A percentile compares a stretch with the other conserved stretches of the same genome.
Evolutionary conservation across 2,329 filamentous ascomycete genomes (phyloP).

Genomic region (Zopfia rhizophila): DNA sequence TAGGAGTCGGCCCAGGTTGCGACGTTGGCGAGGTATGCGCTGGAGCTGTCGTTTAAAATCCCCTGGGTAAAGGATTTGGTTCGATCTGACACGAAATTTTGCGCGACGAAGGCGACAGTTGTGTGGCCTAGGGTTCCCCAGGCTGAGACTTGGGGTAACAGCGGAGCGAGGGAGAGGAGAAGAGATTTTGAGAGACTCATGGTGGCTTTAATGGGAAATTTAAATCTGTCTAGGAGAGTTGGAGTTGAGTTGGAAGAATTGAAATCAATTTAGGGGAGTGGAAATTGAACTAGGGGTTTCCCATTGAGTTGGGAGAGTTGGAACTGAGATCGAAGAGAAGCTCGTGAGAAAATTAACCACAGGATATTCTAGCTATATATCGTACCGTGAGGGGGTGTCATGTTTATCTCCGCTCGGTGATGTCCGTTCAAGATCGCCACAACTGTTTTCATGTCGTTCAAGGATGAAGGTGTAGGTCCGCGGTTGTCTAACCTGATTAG

Average conservation of each 20-base stretch:
- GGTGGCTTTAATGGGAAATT: too few species aligned
- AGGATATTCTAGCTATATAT: too few species aligned
- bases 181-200: conserved; percentile 38
- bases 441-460: conserved; percentile 14
- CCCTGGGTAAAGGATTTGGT: conserved; percentile 57
- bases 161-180: conserved; percentile 36
- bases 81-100: conserved; percentile 56
- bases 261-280: too few species aligned
- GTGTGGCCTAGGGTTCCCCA: conserved; percentile 67
- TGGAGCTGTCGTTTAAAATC: conserved; percentile 56
- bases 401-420: conserved; percentile 32
- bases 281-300: too few species aligned
- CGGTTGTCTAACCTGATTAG: conserved; percentile 35
- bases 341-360: background rate
- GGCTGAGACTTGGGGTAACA: conserved; percentile 44
- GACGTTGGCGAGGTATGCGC: conserved; percentile 61
- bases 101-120: conserved; percentile 65
- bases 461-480: conserved; percentile 30
- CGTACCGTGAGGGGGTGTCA: background rate
- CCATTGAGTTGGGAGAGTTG: background rate
- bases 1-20: conserved; percentile 66
- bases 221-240: too few species aligned
- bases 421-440: conserved; percentile 38
- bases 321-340: background rate
- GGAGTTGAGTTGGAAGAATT: too few species aligned